A percentile compares a stretch with the other conserved stretches of the same genome.
These are phyloP conservation scores for Arabidopsis arenosa DNA, from an alignment of 345 rosid species.

Conservation along the genomic window DNA sequence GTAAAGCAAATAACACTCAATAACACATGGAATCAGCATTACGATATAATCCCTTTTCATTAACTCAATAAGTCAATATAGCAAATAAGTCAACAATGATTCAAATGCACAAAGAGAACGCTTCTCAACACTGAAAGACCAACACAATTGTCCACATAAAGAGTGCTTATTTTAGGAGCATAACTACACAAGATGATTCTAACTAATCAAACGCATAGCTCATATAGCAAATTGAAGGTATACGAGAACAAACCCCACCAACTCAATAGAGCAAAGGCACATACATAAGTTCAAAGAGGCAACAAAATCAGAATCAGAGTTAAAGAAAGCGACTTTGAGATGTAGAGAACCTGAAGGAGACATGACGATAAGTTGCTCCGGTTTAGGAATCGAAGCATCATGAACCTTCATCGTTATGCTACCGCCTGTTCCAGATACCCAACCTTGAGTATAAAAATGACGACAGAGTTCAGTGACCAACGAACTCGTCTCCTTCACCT, in stretches of 20 bases:
- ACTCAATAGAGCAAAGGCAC: not conserved
- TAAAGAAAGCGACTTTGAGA: constrained; percentile 1
- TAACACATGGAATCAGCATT: not conserved
- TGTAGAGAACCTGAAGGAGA: constrained; percentile 84
- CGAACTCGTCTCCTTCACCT: constrained; percentile 66
- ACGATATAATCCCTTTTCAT: too few relatives aligned
- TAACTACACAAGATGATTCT: too few relatives aligned
- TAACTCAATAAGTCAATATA: too few relatives aligned
- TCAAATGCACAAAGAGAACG: not conserved
- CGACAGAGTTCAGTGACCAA: constrained; percentile 81
- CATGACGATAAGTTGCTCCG: constrained; percentile 82
- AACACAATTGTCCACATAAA: not conserved
- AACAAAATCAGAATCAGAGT: not conserved
- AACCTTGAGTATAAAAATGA: constrained; percentile 86
- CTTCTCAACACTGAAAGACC: not conserved
- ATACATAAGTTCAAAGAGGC: not conserved
- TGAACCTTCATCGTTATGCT: constrained; percentile 87
- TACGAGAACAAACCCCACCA: not conserved
- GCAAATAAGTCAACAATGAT: not conserved
- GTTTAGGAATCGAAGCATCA: constrained; percentile 74
- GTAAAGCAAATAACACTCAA: constrained; percentile 10
- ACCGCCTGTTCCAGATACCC: constrained; percentile 97
- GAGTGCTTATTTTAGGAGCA: not conserved
- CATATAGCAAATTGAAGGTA: not conserved
- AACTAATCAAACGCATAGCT: not conserved